Conservation (phyloP, 495 filamentous ascomycete genomes). For the Bathelium albidoporum region DNA sequence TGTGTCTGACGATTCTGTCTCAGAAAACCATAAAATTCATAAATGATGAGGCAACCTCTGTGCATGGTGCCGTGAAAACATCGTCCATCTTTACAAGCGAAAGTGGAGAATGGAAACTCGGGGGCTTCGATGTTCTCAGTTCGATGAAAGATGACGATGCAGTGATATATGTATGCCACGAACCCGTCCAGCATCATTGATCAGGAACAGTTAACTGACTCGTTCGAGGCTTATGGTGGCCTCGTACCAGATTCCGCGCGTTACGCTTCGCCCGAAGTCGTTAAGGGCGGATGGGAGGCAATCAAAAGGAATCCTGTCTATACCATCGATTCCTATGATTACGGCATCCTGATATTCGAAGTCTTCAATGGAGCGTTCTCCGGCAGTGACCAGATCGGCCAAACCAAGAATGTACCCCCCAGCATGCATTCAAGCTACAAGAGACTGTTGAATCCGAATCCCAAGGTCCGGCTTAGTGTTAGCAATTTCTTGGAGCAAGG, state of each 20-base stretch:
- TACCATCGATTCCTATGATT: constrained; percentile 77
- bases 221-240: constrained; percentile 63
- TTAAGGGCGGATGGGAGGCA: constrained; percentile 75
- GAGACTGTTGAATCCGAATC: constrained; percentile 74
- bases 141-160: constrained; percentile 92
- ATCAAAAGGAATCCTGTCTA: constrained; percentile 74
- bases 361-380: constrained; percentile 76
- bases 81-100: constrained; percentile 85
- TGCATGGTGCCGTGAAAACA: constrained; percentile 76
- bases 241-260: constrained; percentile 71
- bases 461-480: constrained; percentile 74
- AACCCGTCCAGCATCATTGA: background rate
- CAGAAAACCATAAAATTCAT: constrained; percentile 91
- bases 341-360: constrained; percentile 76
- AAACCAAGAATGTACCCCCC: constrained; percentile 77
- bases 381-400: constrained; percentile 62
- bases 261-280: constrained; percentile 78
- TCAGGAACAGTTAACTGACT: constrained; percentile 9
- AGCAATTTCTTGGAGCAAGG: constrained; percentile 87
- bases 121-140: constrained; percentile 85
- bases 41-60: constrained; percentile 81
- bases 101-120: constrained; percentile 95
- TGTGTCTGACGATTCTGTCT: constrained; percentile 2
- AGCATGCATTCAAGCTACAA: constrained; percentile 85
- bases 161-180: constrained; percentile 65